Conservation (phyloP, 495 filamentous ascomycete species). For the Penicillium odoratum region DNA sequence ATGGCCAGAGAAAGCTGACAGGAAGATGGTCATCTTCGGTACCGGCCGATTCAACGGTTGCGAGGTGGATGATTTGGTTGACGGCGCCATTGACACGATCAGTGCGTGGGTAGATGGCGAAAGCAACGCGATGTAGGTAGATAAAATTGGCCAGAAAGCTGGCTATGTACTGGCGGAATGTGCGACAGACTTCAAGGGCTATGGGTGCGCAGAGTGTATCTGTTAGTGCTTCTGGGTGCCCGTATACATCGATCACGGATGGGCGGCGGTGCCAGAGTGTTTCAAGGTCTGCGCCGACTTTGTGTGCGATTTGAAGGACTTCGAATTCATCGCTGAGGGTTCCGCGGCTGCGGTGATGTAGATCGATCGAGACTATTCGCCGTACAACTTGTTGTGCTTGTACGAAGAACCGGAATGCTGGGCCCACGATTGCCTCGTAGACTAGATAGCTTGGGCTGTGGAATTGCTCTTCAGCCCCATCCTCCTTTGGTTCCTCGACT, state of each 20-base stretch:
- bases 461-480: constrained; percentile 24
- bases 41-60: constrained; percentile 30
- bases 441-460: constrained; percentile 36
- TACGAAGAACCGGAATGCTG: constrained; percentile 38
- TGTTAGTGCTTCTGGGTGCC: constrained; percentile 25
- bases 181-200: constrained; percentile 33
- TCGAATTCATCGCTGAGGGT: constrained; percentile 45
- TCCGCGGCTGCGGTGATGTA: constrained; percentile 43
- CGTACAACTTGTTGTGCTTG: constrained; percentile 40
- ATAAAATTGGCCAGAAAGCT: constrained; percentile 46
- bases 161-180: constrained; percentile 40
- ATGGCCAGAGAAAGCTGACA: constrained; percentile 39
- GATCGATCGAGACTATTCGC: constrained; percentile 40
- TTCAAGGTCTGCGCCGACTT: constrained; percentile 41
- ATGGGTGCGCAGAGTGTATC: constrained; percentile 28
- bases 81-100: constrained; percentile 43
- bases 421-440: constrained; percentile 34
- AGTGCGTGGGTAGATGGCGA: constrained; percentile 44
- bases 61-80: constrained; percentile 41
- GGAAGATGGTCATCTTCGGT: constrained; percentile 23
- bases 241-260: constrained; percentile 37
- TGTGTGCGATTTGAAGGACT: constrained; percentile 43
- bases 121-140: constrained; percentile 44
- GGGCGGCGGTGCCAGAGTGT: constrained; percentile 39
- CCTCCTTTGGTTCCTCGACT: constrained; percentile 11